These are phyloP conservation scores for Fusarium goolgardi DNA, from an alignment of 2,329 filamentous ascomycete species.

Conservation along the genomic window DNA sequence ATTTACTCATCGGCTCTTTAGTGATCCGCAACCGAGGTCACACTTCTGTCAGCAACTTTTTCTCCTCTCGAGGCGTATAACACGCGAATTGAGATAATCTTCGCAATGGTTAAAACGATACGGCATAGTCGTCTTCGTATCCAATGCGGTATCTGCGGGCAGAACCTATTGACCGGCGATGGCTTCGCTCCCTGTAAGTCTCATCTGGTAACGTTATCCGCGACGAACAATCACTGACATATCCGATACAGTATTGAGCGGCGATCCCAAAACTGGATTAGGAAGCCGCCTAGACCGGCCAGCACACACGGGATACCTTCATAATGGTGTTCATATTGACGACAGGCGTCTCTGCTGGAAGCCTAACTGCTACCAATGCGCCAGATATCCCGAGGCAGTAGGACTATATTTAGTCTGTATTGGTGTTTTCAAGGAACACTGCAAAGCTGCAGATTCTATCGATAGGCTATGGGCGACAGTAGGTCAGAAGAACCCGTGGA, in stretches of 20 bases:
- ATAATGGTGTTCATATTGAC: neutral
- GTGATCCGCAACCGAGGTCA: conserved; percentile 23
- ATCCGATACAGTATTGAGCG: neutral
- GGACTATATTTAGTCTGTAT: conserved; percentile 6
- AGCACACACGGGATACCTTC: neutral
- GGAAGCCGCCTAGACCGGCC: neutral
- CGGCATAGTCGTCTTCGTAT: conserved; percentile 3
- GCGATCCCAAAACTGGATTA: neutral
- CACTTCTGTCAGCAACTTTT: neutral
- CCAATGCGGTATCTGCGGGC: conserved; percentile 17
- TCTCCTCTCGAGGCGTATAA: conserved; percentile 2
- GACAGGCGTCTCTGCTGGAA: conserved; percentile 3
- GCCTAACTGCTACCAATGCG: conserved; percentile 8
- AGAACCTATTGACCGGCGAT: neutral
- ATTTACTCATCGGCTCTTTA: neutral
- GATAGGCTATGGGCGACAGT: conserved; percentile 14
- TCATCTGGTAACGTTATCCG: fast-evolving
- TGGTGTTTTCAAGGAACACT: conserved; percentile 1
- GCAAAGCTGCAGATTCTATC: neutral
- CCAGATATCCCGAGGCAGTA: neutral
- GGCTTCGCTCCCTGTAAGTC: conserved; percentile 10
- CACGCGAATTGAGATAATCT: neutral
- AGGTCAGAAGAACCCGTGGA: conserved; percentile 10
- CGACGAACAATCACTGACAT: neutral
- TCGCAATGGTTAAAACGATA: neutral